These are phyloP conservation scores for Aspergillus sp. DNA, from an alignment of 2,329 filamentous ascomycete genomes.

Conservation along the genomic window DNA sequence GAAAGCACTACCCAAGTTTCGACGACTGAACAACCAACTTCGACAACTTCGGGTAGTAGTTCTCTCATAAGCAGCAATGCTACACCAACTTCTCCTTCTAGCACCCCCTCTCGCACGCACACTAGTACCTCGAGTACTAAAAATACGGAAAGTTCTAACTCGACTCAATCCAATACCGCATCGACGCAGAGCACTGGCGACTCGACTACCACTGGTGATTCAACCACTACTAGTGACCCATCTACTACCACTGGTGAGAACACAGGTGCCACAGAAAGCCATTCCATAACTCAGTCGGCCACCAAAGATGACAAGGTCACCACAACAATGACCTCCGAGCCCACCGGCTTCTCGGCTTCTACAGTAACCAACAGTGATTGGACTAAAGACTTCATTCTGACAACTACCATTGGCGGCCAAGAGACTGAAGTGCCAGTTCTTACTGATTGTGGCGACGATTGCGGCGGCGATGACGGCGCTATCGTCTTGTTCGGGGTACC, in stretches of 20 bases:
- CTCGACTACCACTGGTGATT: not conserved
- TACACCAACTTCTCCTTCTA: not conserved
- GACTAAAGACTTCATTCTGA: not conserved
- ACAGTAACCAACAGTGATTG: not conserved
- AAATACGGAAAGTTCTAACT: not conserved
- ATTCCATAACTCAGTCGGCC: not conserved
- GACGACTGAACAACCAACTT: not conserved
- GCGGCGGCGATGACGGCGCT: not conserved
- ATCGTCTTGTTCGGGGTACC: not conserved
- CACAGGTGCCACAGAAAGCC: not conserved
- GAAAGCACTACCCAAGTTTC: not conserved
- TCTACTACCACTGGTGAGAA: not conserved
- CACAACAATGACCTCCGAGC: not conserved
- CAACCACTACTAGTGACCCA: not conserved
- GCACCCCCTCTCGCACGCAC: not conserved
- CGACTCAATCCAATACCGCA: not conserved
- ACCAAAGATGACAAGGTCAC: not conserved
- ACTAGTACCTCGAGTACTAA: too few relatives aligned
- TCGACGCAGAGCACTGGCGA: not conserved
- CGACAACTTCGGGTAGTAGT: not conserved
- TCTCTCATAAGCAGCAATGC: not conserved
- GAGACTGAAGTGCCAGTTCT: not conserved
- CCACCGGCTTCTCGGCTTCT: not conserved
- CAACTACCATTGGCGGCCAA: not conserved
- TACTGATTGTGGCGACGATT: not conserved